A percentile compares a stretch with the other conserved stretches of the same genome.
Evolutionary conservation across 495 filamentous ascomycete species (phyloP).

Genomic region (Aspergillus nanangensis): DNA sequence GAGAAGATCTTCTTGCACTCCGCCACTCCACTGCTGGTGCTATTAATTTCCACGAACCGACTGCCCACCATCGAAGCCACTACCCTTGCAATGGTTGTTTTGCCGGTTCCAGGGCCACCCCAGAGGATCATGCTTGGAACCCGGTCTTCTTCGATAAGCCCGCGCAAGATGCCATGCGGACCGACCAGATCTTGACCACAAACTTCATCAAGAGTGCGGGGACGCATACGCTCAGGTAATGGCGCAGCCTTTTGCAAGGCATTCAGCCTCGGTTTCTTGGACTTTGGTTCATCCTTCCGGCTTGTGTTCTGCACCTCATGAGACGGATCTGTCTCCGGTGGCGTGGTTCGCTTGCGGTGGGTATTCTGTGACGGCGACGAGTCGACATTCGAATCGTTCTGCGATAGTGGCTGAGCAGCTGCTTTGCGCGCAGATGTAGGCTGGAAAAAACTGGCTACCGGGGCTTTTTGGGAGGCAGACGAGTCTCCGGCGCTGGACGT

Average conservation of each 20-base stretch:
- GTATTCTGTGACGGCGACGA: slow-evolving; percentile 23
- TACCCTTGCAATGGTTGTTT: slow-evolving; percentile 94
- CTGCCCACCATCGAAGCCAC: slow-evolving; percentile 76
- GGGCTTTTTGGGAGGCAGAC: slow-evolving; percentile 42
- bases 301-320: slow-evolving; percentile 11
- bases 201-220: slow-evolving; percentile 76
- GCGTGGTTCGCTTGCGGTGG: slow-evolving; percentile 33
- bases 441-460: slow-evolving; percentile 74
- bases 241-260: slow-evolving; percentile 68
- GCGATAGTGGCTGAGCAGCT: slow-evolving; percentile 19
- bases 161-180: slow-evolving; percentile 72
- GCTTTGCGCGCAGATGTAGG: slow-evolving; percentile 53
- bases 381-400: slow-evolving; percentile 17
- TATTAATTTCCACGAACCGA: slow-evolving; percentile 94
- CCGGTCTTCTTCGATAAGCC: slow-evolving; percentile 81
- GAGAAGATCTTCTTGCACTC: slow-evolving; percentile 93
- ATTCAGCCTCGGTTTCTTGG: slow-evolving; percentile 59
- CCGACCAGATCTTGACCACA: slow-evolving; percentile 91
- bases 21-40: slow-evolving; percentile 82
- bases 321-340: slow-evolving; percentile 17
- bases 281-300: slow-evolving; percentile 23
- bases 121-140: slow-evolving; percentile 95
- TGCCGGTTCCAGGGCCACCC: slow-evolving; percentile 89
- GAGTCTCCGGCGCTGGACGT: slow-evolving; percentile 33
- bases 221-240: slow-evolving; percentile 91